These are phyloP conservation scores for Pigoraptor vietnamica DNA, from an alignment of 78 protist genomes.

Conservation along the genomic window DNA sequence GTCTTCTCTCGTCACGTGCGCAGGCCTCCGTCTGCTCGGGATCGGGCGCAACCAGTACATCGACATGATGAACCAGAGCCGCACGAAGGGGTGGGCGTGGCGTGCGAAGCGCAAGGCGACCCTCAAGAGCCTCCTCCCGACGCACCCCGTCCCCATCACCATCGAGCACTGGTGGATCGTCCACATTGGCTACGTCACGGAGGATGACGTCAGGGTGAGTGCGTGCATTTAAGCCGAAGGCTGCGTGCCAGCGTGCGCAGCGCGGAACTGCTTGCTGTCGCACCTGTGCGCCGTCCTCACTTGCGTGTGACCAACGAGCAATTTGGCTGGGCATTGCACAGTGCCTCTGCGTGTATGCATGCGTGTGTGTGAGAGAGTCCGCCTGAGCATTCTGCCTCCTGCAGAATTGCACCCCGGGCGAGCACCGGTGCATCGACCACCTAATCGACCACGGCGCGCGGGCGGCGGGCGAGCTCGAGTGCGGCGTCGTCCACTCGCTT, in stretches of 20 bases:
- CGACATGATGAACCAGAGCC: conserved; percentile 37
- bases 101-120: neutral
- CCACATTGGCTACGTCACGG: neutral
- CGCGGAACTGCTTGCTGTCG: too few relatives aligned
- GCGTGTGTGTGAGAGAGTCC: too few relatives aligned
- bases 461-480: conserved; percentile 12
- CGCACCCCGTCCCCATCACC: neutral
- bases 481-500: conserved; percentile 11
- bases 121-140: conserved; percentile 4
- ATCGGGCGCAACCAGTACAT: conserved; percentile 74
- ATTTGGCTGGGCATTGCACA: too few relatives aligned
- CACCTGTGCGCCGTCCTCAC: too few relatives aligned
- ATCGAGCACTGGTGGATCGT: conserved; percentile 43
- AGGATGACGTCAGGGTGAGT: conserved; percentile 9
- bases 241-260: too few relatives aligned
- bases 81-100: conserved; percentile 21
- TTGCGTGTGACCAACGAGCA: too few relatives aligned
- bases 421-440: neutral
- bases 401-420: neutral
- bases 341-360: too few relatives aligned
- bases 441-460: conserved; percentile 3
- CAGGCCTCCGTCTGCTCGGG: conserved; percentile 34
- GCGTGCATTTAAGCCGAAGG: neutral
- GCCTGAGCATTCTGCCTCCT: too few relatives aligned
- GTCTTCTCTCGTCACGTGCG: neutral